Conservation (phyloP, 345 rosid species). For the Mallotus nudiflorus region DNA sequence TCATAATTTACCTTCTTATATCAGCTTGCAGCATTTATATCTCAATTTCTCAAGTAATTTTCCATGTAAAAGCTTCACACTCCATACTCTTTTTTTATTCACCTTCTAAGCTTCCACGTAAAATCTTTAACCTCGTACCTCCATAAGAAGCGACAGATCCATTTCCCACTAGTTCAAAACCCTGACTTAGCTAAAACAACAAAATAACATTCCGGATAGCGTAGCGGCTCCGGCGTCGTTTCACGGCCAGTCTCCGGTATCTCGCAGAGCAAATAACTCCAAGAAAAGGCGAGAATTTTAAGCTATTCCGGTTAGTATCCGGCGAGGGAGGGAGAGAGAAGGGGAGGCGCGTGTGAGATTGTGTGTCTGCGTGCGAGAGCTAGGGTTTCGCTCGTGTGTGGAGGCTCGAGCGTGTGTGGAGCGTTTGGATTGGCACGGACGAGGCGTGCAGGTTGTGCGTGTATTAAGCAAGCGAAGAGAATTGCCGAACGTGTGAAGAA, state of each 20-base stretch:
- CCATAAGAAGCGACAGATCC: conserved; percentile 18
- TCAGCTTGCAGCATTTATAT: not conserved
- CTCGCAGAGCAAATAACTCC: not conserved
- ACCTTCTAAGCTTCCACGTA: conserved; percentile 6
- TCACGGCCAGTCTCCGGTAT: conserved; percentile 18
- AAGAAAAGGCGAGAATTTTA: conserved; percentile 29
- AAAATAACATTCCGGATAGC: conserved; percentile 21
- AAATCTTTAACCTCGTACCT: conserved; percentile 6
- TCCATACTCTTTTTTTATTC: too few species aligned
- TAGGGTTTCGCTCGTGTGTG: conserved; percentile 70
- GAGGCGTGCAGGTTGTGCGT: conserved; percentile 54
- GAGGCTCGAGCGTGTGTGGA: conserved; percentile 56
- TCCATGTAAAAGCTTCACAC: conserved; percentile 22
- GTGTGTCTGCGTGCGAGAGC: conserved; percentile 43
- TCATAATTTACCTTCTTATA: conserved; percentile 12
- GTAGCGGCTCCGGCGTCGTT: conserved; percentile 25
- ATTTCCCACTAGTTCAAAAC: conserved; percentile 5
- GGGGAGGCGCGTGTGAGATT: conserved; percentile 51
- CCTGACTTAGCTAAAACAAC: conserved; percentile 2
- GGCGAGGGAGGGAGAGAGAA: conserved; percentile 29
- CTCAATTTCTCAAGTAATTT: conserved; percentile 23
- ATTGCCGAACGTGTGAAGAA: conserved; percentile 33
- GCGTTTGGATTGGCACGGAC: conserved; percentile 70
- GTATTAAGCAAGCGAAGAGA: conserved; percentile 25
- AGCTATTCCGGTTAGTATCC: conserved; percentile 39